These are phyloP conservation scores for Cryptosporidium baileyi DNA, from an alignment of 169 alveolate genomes.

Conservation along the genomic window DNA sequence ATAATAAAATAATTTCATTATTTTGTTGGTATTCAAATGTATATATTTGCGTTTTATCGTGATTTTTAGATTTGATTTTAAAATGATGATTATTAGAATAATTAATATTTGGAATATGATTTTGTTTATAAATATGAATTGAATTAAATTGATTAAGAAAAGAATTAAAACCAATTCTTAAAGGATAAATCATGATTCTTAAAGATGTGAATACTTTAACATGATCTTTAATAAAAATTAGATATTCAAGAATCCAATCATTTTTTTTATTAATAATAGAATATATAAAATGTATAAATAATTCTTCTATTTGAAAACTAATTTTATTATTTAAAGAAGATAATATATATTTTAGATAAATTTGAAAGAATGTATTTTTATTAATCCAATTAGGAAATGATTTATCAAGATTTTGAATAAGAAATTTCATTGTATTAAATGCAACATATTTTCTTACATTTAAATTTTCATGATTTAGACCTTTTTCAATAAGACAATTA, in stretches of 20 bases:
- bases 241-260: constrained; percentile 43
- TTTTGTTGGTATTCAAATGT: background rate
- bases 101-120: no score
- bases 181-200: constrained; percentile 36
- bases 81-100: no score
- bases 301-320: constrained; percentile 42
- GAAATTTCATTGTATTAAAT: constrained; percentile 43
- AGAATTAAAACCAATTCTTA: constrained; percentile 13
- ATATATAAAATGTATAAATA: constrained; percentile 21
- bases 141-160: no score
- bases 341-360: constrained; percentile 18
- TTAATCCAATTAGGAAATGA: constrained; percentile 35
- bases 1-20: background rate
- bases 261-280: background rate
- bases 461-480: constrained; percentile 42
- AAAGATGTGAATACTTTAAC: constrained; percentile 39
- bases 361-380: constrained; percentile 9
- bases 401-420: background rate
- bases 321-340: constrained; percentile 29
- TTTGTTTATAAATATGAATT: background rate
- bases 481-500: constrained; percentile 17
- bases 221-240: background rate
- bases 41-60: constrained; percentile 18
- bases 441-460: constrained; percentile 36
- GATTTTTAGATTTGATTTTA: background rate